phyloP scores from a whole-genome alignment of 2,329 filamentous ascomycete genomes.

The Colletotrichum kahawae region DNA sequence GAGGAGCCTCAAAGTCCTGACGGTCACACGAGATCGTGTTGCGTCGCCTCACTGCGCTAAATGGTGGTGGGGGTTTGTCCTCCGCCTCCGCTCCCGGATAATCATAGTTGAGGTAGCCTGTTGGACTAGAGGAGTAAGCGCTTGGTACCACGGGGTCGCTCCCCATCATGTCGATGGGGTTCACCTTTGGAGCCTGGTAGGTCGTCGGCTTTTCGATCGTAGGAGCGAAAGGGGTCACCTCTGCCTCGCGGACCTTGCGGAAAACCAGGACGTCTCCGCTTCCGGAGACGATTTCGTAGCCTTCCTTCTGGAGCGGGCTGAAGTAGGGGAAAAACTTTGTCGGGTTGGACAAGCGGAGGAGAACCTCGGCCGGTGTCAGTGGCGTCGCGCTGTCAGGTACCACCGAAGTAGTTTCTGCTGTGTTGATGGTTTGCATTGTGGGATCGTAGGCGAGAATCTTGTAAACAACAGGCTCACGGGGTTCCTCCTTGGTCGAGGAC shows the following conservation, averaged over 20 bases:
- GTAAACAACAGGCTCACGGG: conserved; percentile 47
- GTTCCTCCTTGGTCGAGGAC: background rate
- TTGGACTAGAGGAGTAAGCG: conserved; percentile 67
- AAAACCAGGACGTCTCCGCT: conserved; percentile 69
- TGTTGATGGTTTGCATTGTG: conserved; percentile 58
- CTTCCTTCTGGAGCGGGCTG: conserved; percentile 59
- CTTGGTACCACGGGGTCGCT: conserved; percentile 41
- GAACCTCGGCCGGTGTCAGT: conserved; percentile 62
- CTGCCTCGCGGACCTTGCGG: conserved; percentile 57
- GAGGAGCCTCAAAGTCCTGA: conserved; percentile 40
- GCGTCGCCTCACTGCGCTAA: conserved; percentile 42
- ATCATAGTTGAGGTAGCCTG: conserved; percentile 69
- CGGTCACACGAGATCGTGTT: conserved; percentile 45
- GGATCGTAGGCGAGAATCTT: conserved; percentile 72
- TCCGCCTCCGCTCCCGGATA: conserved; percentile 33
- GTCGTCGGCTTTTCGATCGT: conserved; percentile 17
- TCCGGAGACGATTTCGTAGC: conserved; percentile 71
- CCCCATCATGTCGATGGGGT: conserved; percentile 65
- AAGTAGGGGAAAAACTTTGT: conserved; percentile 71
- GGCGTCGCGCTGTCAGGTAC: conserved; percentile 52
- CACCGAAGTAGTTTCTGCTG: conserved; percentile 65
- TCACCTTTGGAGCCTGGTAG: conserved; percentile 39
- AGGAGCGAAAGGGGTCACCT: background rate
- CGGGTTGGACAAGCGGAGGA: conserved; percentile 66
- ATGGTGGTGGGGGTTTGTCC: conserved; percentile 38